Evolutionary conservation across 768 basidiomycete species (phyloP).

Genomic region (Boletus vinaceobasis): DNA sequence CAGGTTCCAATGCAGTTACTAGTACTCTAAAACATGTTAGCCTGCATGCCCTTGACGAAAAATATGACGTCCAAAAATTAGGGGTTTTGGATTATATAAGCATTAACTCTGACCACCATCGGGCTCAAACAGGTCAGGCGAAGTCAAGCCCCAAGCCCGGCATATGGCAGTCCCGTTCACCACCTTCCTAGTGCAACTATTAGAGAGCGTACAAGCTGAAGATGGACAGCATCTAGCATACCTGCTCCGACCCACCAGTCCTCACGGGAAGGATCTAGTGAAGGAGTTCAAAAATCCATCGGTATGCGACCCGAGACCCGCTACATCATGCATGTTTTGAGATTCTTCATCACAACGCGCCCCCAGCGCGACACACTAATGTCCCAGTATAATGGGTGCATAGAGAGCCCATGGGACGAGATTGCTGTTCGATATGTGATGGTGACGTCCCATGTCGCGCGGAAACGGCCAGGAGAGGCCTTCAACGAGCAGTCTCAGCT

Average conservation of each 20-base stretch:
- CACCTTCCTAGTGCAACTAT: constrained; percentile 56
- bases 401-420: constrained; percentile 80
- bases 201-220: constrained; percentile 56
- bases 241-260: constrained; percentile 71
- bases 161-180: constrained; percentile 49
- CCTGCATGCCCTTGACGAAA: no score
- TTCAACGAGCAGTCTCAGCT: constrained; percentile 79
- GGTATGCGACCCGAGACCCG: constrained; percentile 28
- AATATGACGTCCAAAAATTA: no score
- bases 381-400: constrained; percentile 49
- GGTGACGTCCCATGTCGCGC: constrained; percentile 66
- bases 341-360: constrained; percentile 35
- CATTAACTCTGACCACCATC: no score
- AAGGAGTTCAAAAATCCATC: constrained; percentile 65
- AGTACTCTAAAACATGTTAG: no score
- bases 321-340: neutral
- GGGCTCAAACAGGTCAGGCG: neutral
- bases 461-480: constrained; percentile 63
- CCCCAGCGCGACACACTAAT: constrained; percentile 18
- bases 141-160: neutral
- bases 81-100: no score
- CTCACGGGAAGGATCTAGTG: constrained; percentile 71
- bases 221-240: constrained; percentile 71
- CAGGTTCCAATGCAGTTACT: neutral
- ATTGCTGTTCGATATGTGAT: constrained; percentile 81